These are phyloP conservation scores for Diplodia sapinea DNA, from an alignment of 2,329 filamentous ascomycete genomes.

Conservation along the genomic window DNA sequence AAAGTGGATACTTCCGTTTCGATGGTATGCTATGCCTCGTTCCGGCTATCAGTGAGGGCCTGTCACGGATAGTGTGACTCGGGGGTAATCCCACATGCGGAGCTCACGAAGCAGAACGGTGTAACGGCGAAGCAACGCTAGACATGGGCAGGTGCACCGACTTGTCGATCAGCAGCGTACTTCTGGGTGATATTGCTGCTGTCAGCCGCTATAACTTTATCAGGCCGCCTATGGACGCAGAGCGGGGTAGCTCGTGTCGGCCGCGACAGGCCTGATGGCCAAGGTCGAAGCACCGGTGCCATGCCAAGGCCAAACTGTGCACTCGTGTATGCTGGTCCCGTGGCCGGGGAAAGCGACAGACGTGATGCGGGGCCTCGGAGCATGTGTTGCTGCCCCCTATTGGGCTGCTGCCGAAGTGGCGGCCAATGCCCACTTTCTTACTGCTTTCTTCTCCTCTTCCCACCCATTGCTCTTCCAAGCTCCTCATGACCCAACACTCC, in stretches of 20 bases:
- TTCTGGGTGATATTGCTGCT: neutral
- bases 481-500: neutral
- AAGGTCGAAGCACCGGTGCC: neutral
- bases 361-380: no score
- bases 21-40: neutral
- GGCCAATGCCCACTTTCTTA: constrained; percentile 1
- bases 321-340: neutral
- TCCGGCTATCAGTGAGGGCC: no score
- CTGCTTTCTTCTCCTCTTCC: neutral
- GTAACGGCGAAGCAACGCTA: neutral
- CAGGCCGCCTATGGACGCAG: neutral
- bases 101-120: neutral
- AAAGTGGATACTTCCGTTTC: neutral
- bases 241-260: neutral
- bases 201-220: neutral
- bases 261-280: neutral
- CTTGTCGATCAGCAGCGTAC: neutral
- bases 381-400: neutral
- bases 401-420: constrained; percentile 1
- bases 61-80: neutral
- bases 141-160: neutral
- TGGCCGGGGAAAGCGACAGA: neutral
- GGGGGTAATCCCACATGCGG: neutral
- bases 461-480: no score
- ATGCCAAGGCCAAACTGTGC: neutral